These are phyloP conservation scores for Boletus sp. DNA, from an alignment of 768 basidiomycete genomes.

Conservation along the genomic window DNA sequence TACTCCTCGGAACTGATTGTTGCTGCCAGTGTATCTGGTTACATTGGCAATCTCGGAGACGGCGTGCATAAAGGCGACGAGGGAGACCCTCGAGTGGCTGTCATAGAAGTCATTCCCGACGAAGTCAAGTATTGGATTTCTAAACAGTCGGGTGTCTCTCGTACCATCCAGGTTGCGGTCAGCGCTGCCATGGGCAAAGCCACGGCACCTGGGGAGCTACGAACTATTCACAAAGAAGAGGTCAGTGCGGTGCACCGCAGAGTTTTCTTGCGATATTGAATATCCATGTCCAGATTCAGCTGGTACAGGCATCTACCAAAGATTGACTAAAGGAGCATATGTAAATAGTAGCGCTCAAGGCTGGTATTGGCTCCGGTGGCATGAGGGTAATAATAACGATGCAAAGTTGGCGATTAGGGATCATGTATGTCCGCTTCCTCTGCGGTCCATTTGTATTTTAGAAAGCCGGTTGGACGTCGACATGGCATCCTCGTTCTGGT, in stretches of 20 bases:
- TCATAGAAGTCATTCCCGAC: constrained; percentile 76
- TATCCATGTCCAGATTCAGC: constrained; percentile 15
- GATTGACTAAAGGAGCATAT: constrained; percentile 6
- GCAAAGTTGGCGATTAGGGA: background rate
- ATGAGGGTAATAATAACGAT: constrained; percentile 8
- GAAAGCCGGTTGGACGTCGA: constrained; percentile 67
- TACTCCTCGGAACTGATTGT: background rate
- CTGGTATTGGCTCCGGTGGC: constrained; percentile 10
- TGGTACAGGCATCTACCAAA: constrained; percentile 11
- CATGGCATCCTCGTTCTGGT: constrained; percentile 68
- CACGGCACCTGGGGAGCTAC: constrained; percentile 71
- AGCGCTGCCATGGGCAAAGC: constrained; percentile 60
- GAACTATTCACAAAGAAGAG: constrained; percentile 72
- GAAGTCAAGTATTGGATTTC: constrained; percentile 83
- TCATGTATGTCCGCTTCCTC: constrained; percentile 21
- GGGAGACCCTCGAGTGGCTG: constrained; percentile 72
- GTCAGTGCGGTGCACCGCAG: constrained; percentile 37
- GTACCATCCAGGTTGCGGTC: constrained; percentile 58
- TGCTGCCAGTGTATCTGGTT: constrained; percentile 54
- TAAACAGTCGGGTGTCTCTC: constrained; percentile 55
- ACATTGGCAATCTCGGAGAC: constrained; percentile 87
- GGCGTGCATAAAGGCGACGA: constrained; percentile 81
- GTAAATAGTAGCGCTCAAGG: background rate
- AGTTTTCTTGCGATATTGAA: background rate
- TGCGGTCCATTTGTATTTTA: constrained; percentile 12